These are phyloP conservation scores for Epichloe brachyelytri DNA, from an alignment of 2,329 filamentous ascomycete genomes.

Conservation along the genomic window DNA sequence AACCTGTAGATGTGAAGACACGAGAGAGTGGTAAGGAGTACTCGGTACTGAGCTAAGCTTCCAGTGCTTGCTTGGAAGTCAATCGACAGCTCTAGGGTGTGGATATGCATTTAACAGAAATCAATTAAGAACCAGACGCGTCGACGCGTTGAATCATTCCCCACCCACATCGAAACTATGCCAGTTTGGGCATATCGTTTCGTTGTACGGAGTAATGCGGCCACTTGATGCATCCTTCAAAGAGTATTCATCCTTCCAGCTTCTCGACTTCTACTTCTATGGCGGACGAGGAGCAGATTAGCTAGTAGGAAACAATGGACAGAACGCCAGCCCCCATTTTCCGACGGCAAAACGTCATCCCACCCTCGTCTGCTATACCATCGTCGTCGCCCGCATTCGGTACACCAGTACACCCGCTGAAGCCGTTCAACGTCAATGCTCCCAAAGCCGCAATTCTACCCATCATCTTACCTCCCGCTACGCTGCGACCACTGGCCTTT, in stretches of 20 bases:
- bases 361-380: conserved; percentile 48
- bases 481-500: conserved; percentile 80
- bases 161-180: background rate
- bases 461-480: conserved; percentile 77
- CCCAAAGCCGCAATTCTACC: conserved; percentile 61
- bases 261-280: background rate
- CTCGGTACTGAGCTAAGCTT: background rate
- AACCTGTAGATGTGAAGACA: background rate
- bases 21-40: background rate
- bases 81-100: background rate
- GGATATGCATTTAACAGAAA: conserved; percentile 17
- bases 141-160: conserved; percentile 19
- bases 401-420: conserved; percentile 70
- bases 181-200: background rate
- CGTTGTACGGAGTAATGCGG: too few species aligned
- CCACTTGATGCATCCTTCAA: background rate
- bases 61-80: background rate
- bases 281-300: background rate
- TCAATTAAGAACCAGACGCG: conserved; percentile 24
- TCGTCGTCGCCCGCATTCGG: conserved; percentile 87
- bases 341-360: conserved; percentile 22
- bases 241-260: background rate
- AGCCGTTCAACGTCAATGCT: conserved; percentile 42
- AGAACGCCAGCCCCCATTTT: conserved; percentile 26
- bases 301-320: conserved; percentile 18